Evolutionary conservation across 495 filamentous ascomycete genomes (phyloP), one percentile per base, ranked within the genome.

Genomic region (Cercophora newfieldiana): DNA sequence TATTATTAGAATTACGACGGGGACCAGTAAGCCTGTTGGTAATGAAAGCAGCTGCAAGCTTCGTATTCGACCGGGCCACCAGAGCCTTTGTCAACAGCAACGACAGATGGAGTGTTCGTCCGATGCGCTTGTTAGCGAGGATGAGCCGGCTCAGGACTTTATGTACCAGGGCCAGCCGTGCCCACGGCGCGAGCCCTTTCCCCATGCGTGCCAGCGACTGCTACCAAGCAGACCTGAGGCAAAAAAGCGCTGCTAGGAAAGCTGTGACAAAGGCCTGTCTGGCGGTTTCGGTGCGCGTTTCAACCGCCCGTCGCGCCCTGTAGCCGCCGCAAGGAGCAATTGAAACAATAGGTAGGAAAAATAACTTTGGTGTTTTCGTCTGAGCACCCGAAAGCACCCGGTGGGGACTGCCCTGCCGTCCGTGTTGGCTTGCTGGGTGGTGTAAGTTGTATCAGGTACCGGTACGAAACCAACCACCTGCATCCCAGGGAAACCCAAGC

Each of bases 271-370:
- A 63, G 65, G 59, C 59, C 65, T 67, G 59, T 57, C 65, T 57
- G 59, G 59, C 51, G 51, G 65, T 67, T 67, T 67, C 65, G 65
- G 31, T 48, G 65, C 29, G 65, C 49, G 65, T 67, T 67, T 67
- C 65, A 67, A 63, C n/a, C 64, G 31, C 55, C 37, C 58, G 57
- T 47, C 63, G 63, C 31, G 56, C 47, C 63, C 44, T 59, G n/a
- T 21, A 21, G 33, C 44, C 21, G 29, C 16, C 26, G 59, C 33
- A 56, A n/a, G 25, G 58, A 29, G 19, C 7, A 48, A 47, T 29
- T 48, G 54, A 53, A 54, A 60, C 26, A 54, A 47, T 26, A 8
- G n/a, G n/a, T n/a, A n/a, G n/a, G 54, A 63, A 56, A n/a, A 56
- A n/a, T 10, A 37, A 12, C 28, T 50, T 56, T 37, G 50, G n/a